Conservation (phyloP, 371 early-diverging fungal genomes). For the Zychaea mexicana region DNA sequence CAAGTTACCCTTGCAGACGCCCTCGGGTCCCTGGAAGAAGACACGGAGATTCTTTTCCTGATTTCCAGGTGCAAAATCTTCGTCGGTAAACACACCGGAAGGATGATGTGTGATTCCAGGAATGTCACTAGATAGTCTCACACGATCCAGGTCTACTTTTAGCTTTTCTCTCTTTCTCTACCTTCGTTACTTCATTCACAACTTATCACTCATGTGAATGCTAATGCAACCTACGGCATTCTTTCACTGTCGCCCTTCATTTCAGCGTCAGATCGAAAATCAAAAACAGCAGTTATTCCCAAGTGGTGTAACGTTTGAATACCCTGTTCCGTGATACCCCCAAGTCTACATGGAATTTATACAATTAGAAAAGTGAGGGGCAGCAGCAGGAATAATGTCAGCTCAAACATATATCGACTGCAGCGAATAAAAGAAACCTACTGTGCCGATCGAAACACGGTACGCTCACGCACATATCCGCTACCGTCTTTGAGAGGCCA, state of each 20-base stretch:
- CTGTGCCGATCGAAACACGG: conserved; percentile 39
- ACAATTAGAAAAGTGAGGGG: neutral
- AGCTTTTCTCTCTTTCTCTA: too few species aligned
- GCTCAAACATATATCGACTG: too few species aligned
- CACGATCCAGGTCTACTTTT: neutral
- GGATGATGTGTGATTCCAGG: conserved; percentile 41
- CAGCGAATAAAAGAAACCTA: too few species aligned
- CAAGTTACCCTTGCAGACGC: conserved; percentile 50
- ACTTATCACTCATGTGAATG: too few species aligned
- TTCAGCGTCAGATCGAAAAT: conserved; percentile 60
- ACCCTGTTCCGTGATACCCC: conserved; percentile 45
- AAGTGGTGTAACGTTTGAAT: conserved; percentile 42
- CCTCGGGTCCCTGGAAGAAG: conserved; percentile 59
- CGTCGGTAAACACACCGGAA: conserved; percentile 56
- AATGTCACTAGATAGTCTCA: conserved; percentile 26
- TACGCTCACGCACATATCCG: conserved; percentile 48
- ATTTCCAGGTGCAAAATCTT: conserved; percentile 62
- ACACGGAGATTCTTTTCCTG: conserved; percentile 58
- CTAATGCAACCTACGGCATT: conserved; percentile 35
- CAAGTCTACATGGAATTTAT: conserved; percentile 20
- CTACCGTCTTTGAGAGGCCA: conserved; percentile 41
- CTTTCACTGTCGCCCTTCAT: conserved; percentile 42
- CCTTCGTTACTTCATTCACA: too few species aligned
- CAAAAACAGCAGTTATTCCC: conserved; percentile 57
- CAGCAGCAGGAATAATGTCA: too few species aligned